Conservation (phyloP, 1,284 basidiomycete species). For the Malassezia caprae region DNA sequence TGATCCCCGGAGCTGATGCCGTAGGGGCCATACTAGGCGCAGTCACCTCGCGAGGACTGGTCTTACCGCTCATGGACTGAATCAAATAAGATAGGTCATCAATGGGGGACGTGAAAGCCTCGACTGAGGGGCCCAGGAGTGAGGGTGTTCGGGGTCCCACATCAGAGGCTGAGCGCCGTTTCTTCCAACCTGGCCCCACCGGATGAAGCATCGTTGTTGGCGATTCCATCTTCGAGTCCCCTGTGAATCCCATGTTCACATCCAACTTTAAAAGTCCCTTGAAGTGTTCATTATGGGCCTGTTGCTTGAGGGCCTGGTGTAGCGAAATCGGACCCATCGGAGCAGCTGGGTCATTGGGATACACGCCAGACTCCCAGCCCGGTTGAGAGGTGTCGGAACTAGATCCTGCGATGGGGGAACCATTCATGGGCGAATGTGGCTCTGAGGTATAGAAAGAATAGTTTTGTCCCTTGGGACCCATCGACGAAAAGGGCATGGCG, state of each 20-base stretch:
- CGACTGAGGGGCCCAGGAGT: slow-evolving; percentile 3
- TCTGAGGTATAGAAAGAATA: not conserved
- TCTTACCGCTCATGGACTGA: slow-evolving; percentile 2
- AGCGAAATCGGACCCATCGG: not conserved
- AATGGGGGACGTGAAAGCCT: slow-evolving; percentile 8
- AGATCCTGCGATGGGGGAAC: not conserved
- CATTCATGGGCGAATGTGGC: not conserved
- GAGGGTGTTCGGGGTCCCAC: slow-evolving; percentile 17
- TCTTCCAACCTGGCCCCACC: slow-evolving; percentile 9
- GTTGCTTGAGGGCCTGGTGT: not conserved
- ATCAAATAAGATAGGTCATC: slow-evolving; percentile 14
- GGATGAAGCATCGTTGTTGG: slow-evolving; percentile 14
- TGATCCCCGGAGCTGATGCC: not conserved
- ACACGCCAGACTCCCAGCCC: not conserved
- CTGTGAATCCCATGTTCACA: slow-evolving; percentile 15
- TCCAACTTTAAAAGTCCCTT: slow-evolving; percentile 15
- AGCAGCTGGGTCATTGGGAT: not conserved
- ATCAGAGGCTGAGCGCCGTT: slow-evolving; percentile 15
- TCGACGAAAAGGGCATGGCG: not conserved
- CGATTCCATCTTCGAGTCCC: slow-evolving; percentile 10
- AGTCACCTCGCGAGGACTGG: not conserved
- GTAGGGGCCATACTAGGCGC: not conserved
- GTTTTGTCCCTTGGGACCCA: not conserved
- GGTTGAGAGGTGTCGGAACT: not conserved
- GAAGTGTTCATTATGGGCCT: not conserved